Conservation (phyloP, 352 stramenopile genomes). For the Aphanomyces astaci region DNA sequence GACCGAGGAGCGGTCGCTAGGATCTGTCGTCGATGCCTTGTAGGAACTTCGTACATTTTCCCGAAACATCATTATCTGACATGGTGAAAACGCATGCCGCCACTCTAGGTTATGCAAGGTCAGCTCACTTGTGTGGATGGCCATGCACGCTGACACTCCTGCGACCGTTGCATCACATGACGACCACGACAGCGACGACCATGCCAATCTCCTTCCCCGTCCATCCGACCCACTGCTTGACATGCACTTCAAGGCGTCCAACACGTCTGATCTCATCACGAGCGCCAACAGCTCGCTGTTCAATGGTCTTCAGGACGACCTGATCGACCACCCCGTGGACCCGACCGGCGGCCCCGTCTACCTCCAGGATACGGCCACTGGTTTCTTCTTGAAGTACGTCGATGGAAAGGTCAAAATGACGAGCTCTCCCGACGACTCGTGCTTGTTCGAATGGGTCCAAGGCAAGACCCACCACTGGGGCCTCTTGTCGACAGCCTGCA, state of each 20-base stretch:
- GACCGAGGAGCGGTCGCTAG: constrained; percentile 14
- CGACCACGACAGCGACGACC: background rate
- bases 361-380: constrained; percentile 20
- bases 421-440: constrained; percentile 44
- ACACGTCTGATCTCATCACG: constrained; percentile 19
- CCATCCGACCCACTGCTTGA: background rate
- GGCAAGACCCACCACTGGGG: constrained; percentile 78
- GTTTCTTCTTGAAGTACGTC: constrained; percentile 13
- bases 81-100: no score
- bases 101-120: constrained; percentile 9
- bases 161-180: background rate
- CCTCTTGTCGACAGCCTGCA: constrained; percentile 51
- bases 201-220: background rate
- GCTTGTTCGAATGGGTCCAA: constrained; percentile 60
- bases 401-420: constrained; percentile 55
- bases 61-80: no score
- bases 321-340: constrained; percentile 9
- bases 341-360: background rate
- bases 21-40: constrained; percentile 5
- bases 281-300: constrained; percentile 19
- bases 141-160: constrained; percentile 1
- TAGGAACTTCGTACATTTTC: no score
- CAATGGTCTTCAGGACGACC: constrained; percentile 3
- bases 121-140: constrained; percentile 6
- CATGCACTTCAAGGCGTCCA: constrained; percentile 4